Conservation (phyloP, 495 filamentous ascomycete genomes). For the Cercophora sp. region DNA sequence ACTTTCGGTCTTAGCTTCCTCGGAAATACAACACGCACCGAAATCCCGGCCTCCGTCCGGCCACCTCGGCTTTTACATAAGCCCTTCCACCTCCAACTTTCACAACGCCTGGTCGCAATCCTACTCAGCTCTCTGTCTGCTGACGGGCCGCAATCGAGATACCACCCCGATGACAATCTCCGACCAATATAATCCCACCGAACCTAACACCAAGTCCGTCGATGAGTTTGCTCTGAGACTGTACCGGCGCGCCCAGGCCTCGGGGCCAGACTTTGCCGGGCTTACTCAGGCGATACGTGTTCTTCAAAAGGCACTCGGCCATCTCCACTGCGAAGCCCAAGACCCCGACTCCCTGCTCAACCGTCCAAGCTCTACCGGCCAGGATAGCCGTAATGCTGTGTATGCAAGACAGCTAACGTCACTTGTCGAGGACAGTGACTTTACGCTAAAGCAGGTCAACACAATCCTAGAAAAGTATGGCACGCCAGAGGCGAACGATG, state of each 20-base stretch:
- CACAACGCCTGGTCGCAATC: too few species aligned
- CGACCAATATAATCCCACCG: slow-evolving; percentile 12
- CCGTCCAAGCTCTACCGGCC: slow-evolving; percentile 18
- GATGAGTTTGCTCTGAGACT: slow-evolving; percentile 39
- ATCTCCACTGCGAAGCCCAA: slow-evolving; percentile 46
- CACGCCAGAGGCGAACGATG: slow-evolving; percentile 12
- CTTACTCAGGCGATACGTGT: slow-evolving; percentile 35
- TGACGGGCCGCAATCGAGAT: background rate
- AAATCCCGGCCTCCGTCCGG: too few species aligned
- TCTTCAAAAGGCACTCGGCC: slow-evolving; percentile 44
- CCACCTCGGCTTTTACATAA: too few species aligned
- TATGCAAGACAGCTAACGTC: slow-evolving; percentile 41
- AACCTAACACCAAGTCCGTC: slow-evolving; percentile 37
- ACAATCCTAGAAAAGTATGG: slow-evolving; percentile 40
- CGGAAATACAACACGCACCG: background rate
- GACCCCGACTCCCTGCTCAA: slow-evolving; percentile 48
- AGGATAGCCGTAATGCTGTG: slow-evolving; percentile 16
- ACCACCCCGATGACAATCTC: slow-evolving; percentile 21
- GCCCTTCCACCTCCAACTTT: too few species aligned
- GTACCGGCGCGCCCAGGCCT: slow-evolving; percentile 34
- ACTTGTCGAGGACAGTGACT: slow-evolving; percentile 48
- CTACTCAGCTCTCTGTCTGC: background rate
- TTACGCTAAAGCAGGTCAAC: slow-evolving; percentile 44
- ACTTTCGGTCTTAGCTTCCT: background rate
- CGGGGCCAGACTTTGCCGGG: slow-evolving; percentile 36